Base-by-base conservation (phyloP, 2,329 filamentous ascomycete genomes). In the Rosellinia necatrix region DNA sequence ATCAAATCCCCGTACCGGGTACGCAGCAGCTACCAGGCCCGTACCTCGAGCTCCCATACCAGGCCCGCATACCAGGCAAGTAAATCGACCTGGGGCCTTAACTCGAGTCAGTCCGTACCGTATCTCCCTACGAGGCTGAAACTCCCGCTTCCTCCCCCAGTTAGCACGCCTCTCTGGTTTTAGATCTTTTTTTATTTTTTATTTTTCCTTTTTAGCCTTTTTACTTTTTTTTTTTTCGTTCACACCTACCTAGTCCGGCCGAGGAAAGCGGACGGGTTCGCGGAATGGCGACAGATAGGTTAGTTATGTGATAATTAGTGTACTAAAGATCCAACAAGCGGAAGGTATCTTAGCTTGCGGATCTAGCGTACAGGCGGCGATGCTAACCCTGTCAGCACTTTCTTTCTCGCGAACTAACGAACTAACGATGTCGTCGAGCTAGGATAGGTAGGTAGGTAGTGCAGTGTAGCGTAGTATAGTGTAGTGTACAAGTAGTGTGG, bases 21-120 rank as follows among this genome's bases (percentile, higher is more conserved):
- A 59, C 56, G 48, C 35, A 47, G 37, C 6, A 27, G 34, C 52
- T 56, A 59, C 56, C 21, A 53, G 22, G 41, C 22, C 19, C 55
- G 49, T 49, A 53, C 55, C 3, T 32, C n/a, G n/a, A n/a, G n/a
- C n/a, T n/a, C n/a, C n/a, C n/a, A n/a, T n/a, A n/a, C n/a, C n/a
- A n/a, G n/a, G n/a, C n/a, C n/a, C n/a, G n/a, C n/a, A n/a, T n/a
- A n/a, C n/a, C n/a, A n/a, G n/a, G n/a, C n/a, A n/a, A n/a, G n/a
- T n/a, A n/a, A n/a, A n/a, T n/a, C n/a, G n/a, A n/a, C n/a, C n/a
- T n/a, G n/a, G n/a, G n/a, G n/a, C n/a, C n/a, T n/a, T n/a, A n/a
- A n/a, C n/a, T n/a, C n/a, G n/a, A n/a, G n/a, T n/a, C n/a, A n/a
- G n/a, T n/a, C n/a, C n/a, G n/a, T n/a, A n/a, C n/a, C n/a, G n/a